These are phyloP conservation scores for Corynespora cassiicola DNA, from an alignment of 2,329 filamentous ascomycete species.

Conservation along the genomic window DNA sequence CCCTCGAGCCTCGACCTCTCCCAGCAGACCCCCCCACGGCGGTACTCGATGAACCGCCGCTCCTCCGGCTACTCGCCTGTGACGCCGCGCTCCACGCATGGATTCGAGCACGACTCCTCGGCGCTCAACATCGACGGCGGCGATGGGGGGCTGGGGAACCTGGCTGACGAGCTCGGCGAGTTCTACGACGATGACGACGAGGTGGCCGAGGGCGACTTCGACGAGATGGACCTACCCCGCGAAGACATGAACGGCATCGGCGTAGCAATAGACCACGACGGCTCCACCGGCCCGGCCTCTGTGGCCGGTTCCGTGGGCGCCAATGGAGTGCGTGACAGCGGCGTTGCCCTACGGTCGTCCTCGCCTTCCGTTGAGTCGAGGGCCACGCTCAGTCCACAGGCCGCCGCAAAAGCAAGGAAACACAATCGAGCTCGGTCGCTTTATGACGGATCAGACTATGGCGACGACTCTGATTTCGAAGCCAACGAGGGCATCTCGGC, in stretches of 20 bases:
- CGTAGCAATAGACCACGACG: conserved; percentile 43
- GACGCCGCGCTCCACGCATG: conserved; percentile 49
- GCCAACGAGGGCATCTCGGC: conserved; percentile 69
- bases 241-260: conserved; percentile 33
- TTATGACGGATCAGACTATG: conserved; percentile 78
- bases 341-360: conserved; percentile 52
- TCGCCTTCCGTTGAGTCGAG: conserved; percentile 37
- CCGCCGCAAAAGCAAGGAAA: conserved; percentile 32
- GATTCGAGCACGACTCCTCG: conserved; percentile 47
- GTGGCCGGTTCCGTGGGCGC: conserved; percentile 18
- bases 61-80: conserved; percentile 55
- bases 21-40: conserved; percentile 41
- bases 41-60: conserved; percentile 46
- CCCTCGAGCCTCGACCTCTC: conserved; percentile 52
- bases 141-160: conserved; percentile 71
- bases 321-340: conserved; percentile 53
- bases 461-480: conserved; percentile 74
- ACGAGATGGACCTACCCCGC: conserved; percentile 35
- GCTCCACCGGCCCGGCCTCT: conserved; percentile 33
- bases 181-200: conserved; percentile 72
- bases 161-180: conserved; percentile 82
- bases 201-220: conserved; percentile 52
- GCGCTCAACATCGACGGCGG: conserved; percentile 46
- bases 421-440: conserved; percentile 56
- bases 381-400: conserved; percentile 47